Evolutionary conservation across 2,329 filamentous ascomycete species (phyloP).

Genomic region (Herpotrichia juniperi): DNA sequence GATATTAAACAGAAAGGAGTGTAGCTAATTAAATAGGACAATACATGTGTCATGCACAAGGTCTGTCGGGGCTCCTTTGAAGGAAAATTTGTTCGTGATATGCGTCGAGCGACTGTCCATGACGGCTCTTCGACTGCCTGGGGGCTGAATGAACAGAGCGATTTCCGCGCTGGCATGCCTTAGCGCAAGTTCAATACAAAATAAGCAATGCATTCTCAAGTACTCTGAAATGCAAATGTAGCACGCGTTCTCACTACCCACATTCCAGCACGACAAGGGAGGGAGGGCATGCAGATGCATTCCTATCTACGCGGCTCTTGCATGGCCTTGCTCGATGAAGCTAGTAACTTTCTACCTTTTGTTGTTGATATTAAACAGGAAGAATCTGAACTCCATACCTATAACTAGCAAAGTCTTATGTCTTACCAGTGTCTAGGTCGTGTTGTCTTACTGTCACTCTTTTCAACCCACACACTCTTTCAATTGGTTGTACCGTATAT

Average conservation of each 20-base stretch:
- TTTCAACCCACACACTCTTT: conserved; percentile 19
- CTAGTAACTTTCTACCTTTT: conserved; percentile 8
- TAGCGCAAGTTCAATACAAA: background rate
- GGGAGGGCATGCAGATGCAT: background rate
- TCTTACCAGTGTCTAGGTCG: conserved; percentile 24
- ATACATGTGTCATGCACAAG: conserved; percentile 62
- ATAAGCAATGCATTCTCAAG: background rate
- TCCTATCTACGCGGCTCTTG: background rate
- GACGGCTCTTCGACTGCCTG: conserved; percentile 49
- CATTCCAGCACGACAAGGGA: background rate
- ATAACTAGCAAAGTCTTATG: conserved; percentile 23
- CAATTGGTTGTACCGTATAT: conserved; percentile 11
- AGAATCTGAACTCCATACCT: conserved; percentile 24
- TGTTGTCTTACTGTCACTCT: conserved; percentile 26
- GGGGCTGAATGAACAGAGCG: conserved; percentile 45
- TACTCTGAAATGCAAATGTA: conserved; percentile 2
- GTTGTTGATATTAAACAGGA: conserved; percentile 23
- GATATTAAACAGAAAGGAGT: background rate
- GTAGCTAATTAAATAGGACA: conserved; percentile 41
- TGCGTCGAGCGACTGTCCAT: conserved; percentile 62
- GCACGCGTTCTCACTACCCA: conserved; percentile 1
- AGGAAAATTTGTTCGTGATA: conserved; percentile 56
- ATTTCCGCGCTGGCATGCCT: conserved; percentile 14
- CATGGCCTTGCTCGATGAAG: background rate
- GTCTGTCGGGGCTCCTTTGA: conserved; percentile 55